A percentile compares a stretch with the other conserved stretches of the same genome.
phyloP scores from a whole-genome alignment of 2,329 filamentous ascomycete genomes.

The Clonostachys rosea region DNA sequence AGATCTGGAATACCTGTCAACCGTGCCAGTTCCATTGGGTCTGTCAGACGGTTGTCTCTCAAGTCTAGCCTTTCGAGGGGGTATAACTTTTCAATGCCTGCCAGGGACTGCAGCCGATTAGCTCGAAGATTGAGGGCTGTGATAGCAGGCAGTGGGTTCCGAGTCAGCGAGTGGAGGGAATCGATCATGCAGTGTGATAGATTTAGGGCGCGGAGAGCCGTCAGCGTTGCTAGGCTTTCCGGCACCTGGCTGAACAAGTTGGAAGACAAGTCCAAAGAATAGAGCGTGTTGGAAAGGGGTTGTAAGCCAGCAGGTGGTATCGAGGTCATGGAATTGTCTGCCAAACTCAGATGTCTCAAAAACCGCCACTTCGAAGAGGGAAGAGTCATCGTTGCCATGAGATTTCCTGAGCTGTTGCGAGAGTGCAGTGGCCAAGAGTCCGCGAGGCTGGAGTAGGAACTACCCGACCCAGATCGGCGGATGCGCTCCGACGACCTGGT shows the following conservation, averaged over 20 bases:
- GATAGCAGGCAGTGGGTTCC: slow-evolving; percentile 86
- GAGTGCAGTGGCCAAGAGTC: slow-evolving; percentile 55
- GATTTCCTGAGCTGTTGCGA: slow-evolving; percentile 73
- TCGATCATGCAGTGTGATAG: slow-evolving; percentile 98
- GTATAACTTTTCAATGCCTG: slow-evolving; percentile 82
- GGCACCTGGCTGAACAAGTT: slow-evolving; percentile 95
- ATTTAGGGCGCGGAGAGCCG: slow-evolving; percentile 86
- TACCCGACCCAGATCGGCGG: slow-evolving; percentile 83
- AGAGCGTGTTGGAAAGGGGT: slow-evolving; percentile 81
- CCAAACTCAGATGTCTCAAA: slow-evolving; percentile 82
- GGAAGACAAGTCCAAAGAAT: slow-evolving; percentile 86
- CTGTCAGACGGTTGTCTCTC: slow-evolving; percentile 84
- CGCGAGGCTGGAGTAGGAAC: slow-evolving; percentile 77
- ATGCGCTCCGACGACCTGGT: slow-evolving; percentile 68
- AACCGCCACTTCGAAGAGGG: slow-evolving; percentile 93
- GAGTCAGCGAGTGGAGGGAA: slow-evolving; percentile 79
- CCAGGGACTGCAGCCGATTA: slow-evolving; percentile 82
- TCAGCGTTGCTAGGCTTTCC: slow-evolving; percentile 81
- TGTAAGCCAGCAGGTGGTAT: slow-evolving; percentile 71
- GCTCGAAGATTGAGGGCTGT: slow-evolving; percentile 86
- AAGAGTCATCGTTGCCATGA: slow-evolving; percentile 66
- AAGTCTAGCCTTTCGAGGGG: slow-evolving; percentile 88
- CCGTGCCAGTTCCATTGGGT: slow-evolving; percentile 85
- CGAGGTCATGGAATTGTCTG: slow-evolving; percentile 84
- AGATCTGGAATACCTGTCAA: slow-evolving; percentile 89